Percentiles rank a stretch among this genome's conserved stretches.
Evolutionary conservation across 305 asterid species (phyloP).

Genomic region (Fraxinus paxiana): DNA sequence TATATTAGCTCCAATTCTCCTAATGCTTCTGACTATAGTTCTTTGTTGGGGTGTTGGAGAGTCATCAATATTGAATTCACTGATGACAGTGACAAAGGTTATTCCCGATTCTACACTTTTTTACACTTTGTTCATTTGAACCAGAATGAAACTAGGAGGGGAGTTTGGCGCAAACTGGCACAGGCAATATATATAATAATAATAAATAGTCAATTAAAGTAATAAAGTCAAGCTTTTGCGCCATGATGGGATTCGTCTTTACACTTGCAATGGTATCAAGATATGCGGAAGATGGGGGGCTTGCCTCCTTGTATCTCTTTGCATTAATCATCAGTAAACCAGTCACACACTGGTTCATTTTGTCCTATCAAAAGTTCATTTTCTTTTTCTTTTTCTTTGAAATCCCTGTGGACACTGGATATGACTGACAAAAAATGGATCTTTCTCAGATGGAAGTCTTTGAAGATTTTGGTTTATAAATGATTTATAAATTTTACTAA

Average conservation of each 20-base stretch:
- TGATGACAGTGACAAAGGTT: slow-evolving; percentile 84
- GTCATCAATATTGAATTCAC: slow-evolving; percentile 67
- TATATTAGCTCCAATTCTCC: slow-evolving; percentile 71
- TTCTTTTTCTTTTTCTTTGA: neutral
- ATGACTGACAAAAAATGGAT: neutral
- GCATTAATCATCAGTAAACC: neutral
- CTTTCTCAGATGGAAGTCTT: neutral
- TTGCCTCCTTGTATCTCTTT: neutral
- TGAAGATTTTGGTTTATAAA: neutral
- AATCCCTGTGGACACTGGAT: neutral
- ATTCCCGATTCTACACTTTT: neutral
- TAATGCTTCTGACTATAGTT: slow-evolving; percentile 61
- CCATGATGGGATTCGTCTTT: no score
- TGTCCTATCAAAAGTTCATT: neutral
- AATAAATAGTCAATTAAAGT: no score
- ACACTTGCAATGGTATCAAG: no score
- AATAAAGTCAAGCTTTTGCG: no score
- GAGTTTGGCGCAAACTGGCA: neutral
- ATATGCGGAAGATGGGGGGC: no score
- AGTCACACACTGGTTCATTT: neutral
- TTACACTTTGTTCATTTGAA: neutral
- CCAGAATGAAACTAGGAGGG: neutral
- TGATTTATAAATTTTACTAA: no score
- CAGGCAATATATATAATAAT: no score
- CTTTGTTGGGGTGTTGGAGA: slow-evolving; percentile 93